Base-by-base conservation (phyloP, 768 basidiomycete species). In the Crassisporium funariophilum region DNA sequence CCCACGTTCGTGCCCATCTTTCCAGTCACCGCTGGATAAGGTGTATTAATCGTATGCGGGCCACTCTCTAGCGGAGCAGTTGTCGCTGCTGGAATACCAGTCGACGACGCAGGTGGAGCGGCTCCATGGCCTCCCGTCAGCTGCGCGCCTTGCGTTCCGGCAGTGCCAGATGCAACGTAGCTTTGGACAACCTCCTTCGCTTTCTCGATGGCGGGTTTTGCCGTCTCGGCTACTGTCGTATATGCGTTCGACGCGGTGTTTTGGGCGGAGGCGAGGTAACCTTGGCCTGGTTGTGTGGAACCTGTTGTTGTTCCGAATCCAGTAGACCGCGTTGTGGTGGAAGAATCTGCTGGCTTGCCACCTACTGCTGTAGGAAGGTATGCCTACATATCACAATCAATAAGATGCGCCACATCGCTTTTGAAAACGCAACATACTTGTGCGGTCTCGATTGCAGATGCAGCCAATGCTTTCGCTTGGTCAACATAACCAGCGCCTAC, bases 391-490 rank as follows among this genome's bases (percentile, higher is more conserved):
- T n/a, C n/a, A 25, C 23, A 5, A 38, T 38, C 17, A 38, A 13
- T 7, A 45, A 29, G 2, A 12, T 13, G 40, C 21, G 35, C 19
- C 11, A 35, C 5, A 25, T 7, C 12, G 15, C 20, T 22, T 36
- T 31, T 19, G 8, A 5, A 39, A 13, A 10, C 47, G n/a, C n/a
- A n/a, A n/a, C 52, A 22, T 50, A 62, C 63, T 58, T 62, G 61
- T 3, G 59, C 59, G 24, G 59, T 60, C 46, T 59, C 58, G 9
- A 63, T 24, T 6, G 56, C 58, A 31, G 49, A 50, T 29, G 38
- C 44, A 10, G 78, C 81, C 2, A 79, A 39, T 5, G 58, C 63
- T 62, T 77, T 83, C 1, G 78, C 83, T 53, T 82, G 76, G 17
- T 81, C 76, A 5, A 84, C 62, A 53, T 83, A 83, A 0, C 68